Conservation (phyloP, 257 asterid species). For the Phtheirospermum japonicum region DNA sequence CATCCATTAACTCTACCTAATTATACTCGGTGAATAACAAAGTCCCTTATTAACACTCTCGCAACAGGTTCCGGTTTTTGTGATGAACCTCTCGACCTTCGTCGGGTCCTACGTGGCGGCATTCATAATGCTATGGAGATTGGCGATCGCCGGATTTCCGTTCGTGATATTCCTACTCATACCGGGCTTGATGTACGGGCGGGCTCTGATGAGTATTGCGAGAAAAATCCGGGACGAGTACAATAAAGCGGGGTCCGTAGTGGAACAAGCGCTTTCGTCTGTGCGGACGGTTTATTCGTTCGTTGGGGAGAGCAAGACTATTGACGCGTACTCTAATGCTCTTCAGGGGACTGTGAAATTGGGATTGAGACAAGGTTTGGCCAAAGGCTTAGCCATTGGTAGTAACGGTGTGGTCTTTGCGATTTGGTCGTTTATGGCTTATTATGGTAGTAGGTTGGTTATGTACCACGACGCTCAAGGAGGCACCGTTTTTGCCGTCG, state of each 20-base stretch:
- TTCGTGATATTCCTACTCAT: conserved; percentile 58
- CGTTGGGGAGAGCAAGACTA: conserved; percentile 66
- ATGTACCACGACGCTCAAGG: conserved; percentile 79
- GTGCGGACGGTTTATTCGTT: conserved; percentile 83
- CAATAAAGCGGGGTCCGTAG: conserved; percentile 55
- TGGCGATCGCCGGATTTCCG: conserved; percentile 76
- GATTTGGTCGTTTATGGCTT: conserved; percentile 81
- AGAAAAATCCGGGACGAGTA: conserved; percentile 67
- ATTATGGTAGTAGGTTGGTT: conserved; percentile 77
- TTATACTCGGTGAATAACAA: no score
- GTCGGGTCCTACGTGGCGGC: conserved; percentile 60
- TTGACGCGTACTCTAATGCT: conserved; percentile 52
- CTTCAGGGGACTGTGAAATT: conserved; percentile 68
- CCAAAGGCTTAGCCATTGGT: conserved; percentile 89
- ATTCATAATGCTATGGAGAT: conserved; percentile 66
- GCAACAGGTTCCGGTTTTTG: conserved; percentile 69
- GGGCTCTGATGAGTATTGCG: conserved; percentile 64
- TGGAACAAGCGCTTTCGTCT: conserved; percentile 81
- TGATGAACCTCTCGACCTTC: conserved; percentile 72
- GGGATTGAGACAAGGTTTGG: conserved; percentile 77
- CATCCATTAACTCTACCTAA: no score
- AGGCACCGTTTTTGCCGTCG: conserved; percentile 87
- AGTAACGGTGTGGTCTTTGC: conserved; percentile 78
- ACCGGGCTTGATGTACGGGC: conserved; percentile 85
- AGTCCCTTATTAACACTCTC: no score